These are phyloP conservation scores for Megacollybia platyphylla DNA, from an alignment of 1,284 basidiomycete species.

Conservation along the genomic window DNA sequence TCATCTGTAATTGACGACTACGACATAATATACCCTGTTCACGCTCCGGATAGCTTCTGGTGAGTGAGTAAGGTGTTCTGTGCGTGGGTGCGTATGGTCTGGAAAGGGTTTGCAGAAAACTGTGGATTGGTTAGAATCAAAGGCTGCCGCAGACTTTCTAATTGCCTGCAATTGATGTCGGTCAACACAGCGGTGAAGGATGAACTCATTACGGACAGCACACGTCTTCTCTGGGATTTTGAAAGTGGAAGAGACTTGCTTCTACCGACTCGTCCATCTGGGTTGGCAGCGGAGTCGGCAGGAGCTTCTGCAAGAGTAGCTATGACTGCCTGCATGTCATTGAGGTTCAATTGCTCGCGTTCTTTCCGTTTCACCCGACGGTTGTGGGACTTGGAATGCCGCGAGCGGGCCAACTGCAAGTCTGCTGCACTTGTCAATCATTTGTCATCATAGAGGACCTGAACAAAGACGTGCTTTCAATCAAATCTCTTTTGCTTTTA, in stretches of 20 bases:
- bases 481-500: too few species aligned
- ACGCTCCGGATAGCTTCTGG: not conserved
- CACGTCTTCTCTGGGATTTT: conserved; percentile 52
- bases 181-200: conserved; percentile 3
- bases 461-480: too few species aligned
- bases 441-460: not conserved
- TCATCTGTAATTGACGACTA: not conserved
- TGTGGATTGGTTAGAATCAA: conserved; percentile 56
- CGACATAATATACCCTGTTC: not conserved
- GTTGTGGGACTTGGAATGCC: conserved; percentile 66
- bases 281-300: conserved; percentile 7
- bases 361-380: conserved; percentile 62
- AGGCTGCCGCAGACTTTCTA: conserved; percentile 60
- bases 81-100: conserved; percentile 69
- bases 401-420: conserved; percentile 34
- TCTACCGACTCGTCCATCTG: conserved; percentile 50
- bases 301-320: conserved; percentile 31
- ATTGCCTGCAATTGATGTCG: conserved; percentile 28
- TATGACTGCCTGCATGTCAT: conserved; percentile 46
- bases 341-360: conserved; percentile 49
- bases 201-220: conserved; percentile 40
- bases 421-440: conserved; percentile 23
- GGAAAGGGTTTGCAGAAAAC: conserved; percentile 62
- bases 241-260: conserved; percentile 50
- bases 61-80: conserved; percentile 64